A percentile compares a stretch with the other conserved stretches of the same genome.
phyloP scores from a whole-genome alignment of 108 stramenopile genomes.

The Schizochytrium sp. region DNA sequence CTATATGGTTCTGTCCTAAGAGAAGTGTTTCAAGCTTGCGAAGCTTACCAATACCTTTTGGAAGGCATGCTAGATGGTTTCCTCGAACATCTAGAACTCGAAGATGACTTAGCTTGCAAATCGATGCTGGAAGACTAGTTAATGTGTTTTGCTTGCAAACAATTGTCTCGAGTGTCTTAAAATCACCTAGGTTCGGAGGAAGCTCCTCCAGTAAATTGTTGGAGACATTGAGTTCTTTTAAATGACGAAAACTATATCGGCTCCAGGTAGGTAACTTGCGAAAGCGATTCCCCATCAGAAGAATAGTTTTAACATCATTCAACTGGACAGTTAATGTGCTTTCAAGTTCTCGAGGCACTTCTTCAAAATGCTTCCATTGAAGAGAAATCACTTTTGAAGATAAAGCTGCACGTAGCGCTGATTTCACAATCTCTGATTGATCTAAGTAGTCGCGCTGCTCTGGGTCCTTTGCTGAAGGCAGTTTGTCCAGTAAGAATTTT shows the following conservation, averaged over 20 bases:
- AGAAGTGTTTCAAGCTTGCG: slow-evolving; percentile 28
- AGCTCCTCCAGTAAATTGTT: background rate
- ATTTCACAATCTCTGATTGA: background rate
- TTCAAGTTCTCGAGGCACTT: background rate
- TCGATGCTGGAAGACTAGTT: background rate
- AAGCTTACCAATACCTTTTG: slow-evolving; percentile 10
- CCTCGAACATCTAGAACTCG: background rate
- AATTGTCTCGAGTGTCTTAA: background rate
- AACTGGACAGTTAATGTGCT: too few relatives aligned
- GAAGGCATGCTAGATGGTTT: background rate
- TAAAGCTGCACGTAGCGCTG: slow-evolving; percentile 10
- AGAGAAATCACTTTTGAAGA: slow-evolving; percentile 12
- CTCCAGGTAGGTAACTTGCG: slow-evolving; percentile 22
- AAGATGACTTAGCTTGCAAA: background rate
- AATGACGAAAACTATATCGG: slow-evolving; percentile 13
- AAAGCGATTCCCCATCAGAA: slow-evolving; percentile 36
- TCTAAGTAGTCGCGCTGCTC: background rate
- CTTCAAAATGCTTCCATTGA: slow-evolving; percentile 46
- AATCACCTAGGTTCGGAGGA: background rate
- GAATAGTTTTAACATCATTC: slow-evolving; percentile 2
- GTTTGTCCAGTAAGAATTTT: background rate
- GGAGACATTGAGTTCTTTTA: background rate
- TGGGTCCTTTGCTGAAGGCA: background rate
- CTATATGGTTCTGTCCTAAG: slow-evolving; percentile 4
- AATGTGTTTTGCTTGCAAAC: background rate